Conservation (phyloP, 257 asterid species). For the Nicotiana knightiana region DNA sequence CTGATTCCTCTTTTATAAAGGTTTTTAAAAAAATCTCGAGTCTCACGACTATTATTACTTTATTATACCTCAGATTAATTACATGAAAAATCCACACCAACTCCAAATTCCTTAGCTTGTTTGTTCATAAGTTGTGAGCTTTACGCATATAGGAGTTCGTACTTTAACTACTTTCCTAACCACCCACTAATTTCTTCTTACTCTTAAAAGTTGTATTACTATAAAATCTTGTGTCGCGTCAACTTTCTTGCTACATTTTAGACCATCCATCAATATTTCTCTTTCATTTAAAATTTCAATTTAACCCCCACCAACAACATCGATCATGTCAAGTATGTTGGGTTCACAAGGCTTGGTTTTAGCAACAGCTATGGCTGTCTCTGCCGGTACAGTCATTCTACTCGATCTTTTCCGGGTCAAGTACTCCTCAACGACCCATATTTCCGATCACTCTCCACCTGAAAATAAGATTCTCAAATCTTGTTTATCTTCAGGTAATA, state of each 20-base stretch:
- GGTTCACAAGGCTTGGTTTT: constrained; percentile 62
- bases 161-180: not conserved
- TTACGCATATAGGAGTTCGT: not conserved
- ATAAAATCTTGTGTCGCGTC: not conserved
- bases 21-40: not conserved
- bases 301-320: not conserved
- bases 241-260: not conserved
- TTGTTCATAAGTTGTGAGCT: not conserved
- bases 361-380: constrained; percentile 91
- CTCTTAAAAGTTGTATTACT: not conserved
- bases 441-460: not conserved
- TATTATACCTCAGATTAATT: not conserved
- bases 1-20: not conserved
- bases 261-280: not conserved
- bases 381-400: constrained; percentile 71
- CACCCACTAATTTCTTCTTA: constrained; percentile 1
- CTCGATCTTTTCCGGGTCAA: constrained; percentile 48
- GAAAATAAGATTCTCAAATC: constrained; percentile 30
- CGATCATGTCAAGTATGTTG: constrained; percentile 33
- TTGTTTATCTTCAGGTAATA: constrained; percentile 62
- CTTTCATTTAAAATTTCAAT: not conserved
- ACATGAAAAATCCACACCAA: not conserved
- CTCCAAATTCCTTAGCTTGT: not conserved
- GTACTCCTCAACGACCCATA: constrained; percentile 16
- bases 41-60: not conserved